Conservation (phyloP, 139 green algal genomes). For the Pseudopediastrum boryanum region DNA sequence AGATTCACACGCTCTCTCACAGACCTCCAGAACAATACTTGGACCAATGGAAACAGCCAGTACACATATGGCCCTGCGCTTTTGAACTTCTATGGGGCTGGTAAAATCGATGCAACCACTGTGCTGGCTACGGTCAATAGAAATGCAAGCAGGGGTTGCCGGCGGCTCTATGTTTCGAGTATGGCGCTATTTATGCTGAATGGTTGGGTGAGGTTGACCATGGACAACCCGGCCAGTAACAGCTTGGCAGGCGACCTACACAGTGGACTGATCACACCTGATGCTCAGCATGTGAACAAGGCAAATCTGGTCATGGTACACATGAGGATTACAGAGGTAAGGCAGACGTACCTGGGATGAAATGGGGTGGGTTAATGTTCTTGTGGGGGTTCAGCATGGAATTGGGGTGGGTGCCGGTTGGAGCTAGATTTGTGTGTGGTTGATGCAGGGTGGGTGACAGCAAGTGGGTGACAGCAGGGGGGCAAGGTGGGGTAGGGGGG, state of each 20-base stretch:
- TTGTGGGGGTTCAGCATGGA: no score
- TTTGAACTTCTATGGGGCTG: constrained; percentile 28
- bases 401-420: no score
- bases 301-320: constrained; percentile 8
- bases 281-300: constrained; percentile 2
- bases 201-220: constrained; percentile 12
- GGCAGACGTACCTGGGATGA: no score
- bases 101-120: constrained; percentile 15
- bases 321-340: constrained; percentile 27
- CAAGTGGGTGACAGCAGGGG: no score
- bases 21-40: constrained; percentile 2
- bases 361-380: no score
- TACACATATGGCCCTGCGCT: constrained; percentile 33
- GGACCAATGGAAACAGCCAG: constrained; percentile 33
- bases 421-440: no score
- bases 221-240: constrained; percentile 33
- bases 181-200: constrained; percentile 13
- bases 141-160: no score
- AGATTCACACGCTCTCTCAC: constrained; percentile 7
- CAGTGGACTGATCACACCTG: constrained; percentile 9
- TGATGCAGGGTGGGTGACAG: no score
- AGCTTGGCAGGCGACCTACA: constrained; percentile 13
- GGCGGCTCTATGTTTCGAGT: constrained; percentile 22
- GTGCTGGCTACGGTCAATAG: constrained; percentile 10
- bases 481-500: no score